These are phyloP conservation scores for Nemania sp. DNA, from an alignment of 2,329 filamentous ascomycete species.

Conservation along the genomic window DNA sequence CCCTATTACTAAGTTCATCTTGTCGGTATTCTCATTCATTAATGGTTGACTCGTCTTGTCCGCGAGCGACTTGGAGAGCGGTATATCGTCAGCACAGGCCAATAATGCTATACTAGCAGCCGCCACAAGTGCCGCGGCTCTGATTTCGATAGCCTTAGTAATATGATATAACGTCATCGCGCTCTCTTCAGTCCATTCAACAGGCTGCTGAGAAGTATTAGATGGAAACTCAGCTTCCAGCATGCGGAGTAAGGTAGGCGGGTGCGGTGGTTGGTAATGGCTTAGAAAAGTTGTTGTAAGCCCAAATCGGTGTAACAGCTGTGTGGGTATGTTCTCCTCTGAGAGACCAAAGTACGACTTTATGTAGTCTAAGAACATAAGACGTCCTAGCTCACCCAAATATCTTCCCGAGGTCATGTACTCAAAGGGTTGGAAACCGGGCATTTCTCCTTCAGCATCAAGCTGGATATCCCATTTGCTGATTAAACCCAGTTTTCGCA, in stretches of 20 bases:
- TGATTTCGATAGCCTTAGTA: slow-evolving; percentile 75
- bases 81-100: slow-evolving; percentile 75
- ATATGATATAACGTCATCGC: slow-evolving; percentile 73
- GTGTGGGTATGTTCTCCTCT: slow-evolving; percentile 63
- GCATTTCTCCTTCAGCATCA: slow-evolving; percentile 73
- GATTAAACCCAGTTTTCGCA: slow-evolving; percentile 72
- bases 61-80: slow-evolving; percentile 44
- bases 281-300: slow-evolving; percentile 80
- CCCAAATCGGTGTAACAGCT: slow-evolving; percentile 69
- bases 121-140: slow-evolving; percentile 80
- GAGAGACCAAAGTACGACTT: slow-evolving; percentile 57
- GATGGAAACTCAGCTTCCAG: slow-evolving; percentile 67
- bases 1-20: slow-evolving; percentile 75
- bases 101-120: slow-evolving; percentile 78
- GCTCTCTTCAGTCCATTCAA: slow-evolving; percentile 72
- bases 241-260: slow-evolving; percentile 58
- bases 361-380: slow-evolving; percentile 76
- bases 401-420: slow-evolving; percentile 87
- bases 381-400: slow-evolving; percentile 78
- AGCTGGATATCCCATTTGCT: slow-evolving; percentile 78
- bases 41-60: slow-evolving; percentile 24
- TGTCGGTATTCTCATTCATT: slow-evolving; percentile 30
- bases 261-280: slow-evolving; percentile 70
- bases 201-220: slow-evolving; percentile 58
- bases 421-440: slow-evolving; percentile 84